phyloP scores from a whole-genome alignment of 2,329 filamentous ascomycete genomes.

The Exutisphaerella laricina region DNA sequence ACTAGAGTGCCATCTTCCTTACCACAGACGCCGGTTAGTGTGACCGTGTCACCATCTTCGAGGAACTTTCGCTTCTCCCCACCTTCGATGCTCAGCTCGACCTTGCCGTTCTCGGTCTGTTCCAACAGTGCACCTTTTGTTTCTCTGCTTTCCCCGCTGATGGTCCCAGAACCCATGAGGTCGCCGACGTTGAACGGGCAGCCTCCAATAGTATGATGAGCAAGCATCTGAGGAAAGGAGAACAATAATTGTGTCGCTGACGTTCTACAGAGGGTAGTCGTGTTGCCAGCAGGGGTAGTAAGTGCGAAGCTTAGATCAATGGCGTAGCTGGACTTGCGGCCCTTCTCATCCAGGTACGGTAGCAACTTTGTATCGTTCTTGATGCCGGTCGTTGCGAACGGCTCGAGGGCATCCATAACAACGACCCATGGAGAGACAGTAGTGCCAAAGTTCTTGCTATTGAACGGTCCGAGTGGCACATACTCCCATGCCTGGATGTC shows the following conservation, averaged over 20 bases:
- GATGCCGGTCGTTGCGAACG: slow-evolving; percentile 56
- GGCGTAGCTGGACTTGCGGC: slow-evolving; percentile 57
- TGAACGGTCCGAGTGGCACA: slow-evolving; percentile 71
- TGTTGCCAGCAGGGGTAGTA: slow-evolving; percentile 42
- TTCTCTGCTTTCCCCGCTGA: slow-evolving; percentile 56
- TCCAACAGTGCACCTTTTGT: slow-evolving; percentile 67
- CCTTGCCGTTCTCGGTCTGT: slow-evolving; percentile 64
- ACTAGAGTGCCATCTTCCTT: slow-evolving; percentile 58
- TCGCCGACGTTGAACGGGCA: slow-evolving; percentile 71
- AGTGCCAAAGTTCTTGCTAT: slow-evolving; percentile 75
- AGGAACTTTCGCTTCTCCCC: slow-evolving; percentile 66
- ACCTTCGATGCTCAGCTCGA: slow-evolving; percentile 53
- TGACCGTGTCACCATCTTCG: slow-evolving; percentile 66
- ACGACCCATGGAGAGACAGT: slow-evolving; percentile 77
- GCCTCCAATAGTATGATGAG: slow-evolving; percentile 71
- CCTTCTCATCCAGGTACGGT: slow-evolving; percentile 60
- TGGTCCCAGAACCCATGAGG: slow-evolving; percentile 72
- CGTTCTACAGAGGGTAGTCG: slow-evolving; percentile 49
- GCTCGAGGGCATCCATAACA: slow-evolving; percentile 67
- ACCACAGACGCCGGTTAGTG: slow-evolving; percentile 61
- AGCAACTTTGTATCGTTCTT: slow-evolving; percentile 52
- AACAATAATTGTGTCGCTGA: slow-evolving; percentile 66
- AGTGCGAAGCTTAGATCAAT: slow-evolving; percentile 65
- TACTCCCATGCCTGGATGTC: slow-evolving; percentile 85
- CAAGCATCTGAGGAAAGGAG: slow-evolving; percentile 77